Evolutionary conservation across 495 filamentous ascomycete species (phyloP), one percentile per base, ranked within the genome.

Genomic region (Neurospora discreta): DNA sequence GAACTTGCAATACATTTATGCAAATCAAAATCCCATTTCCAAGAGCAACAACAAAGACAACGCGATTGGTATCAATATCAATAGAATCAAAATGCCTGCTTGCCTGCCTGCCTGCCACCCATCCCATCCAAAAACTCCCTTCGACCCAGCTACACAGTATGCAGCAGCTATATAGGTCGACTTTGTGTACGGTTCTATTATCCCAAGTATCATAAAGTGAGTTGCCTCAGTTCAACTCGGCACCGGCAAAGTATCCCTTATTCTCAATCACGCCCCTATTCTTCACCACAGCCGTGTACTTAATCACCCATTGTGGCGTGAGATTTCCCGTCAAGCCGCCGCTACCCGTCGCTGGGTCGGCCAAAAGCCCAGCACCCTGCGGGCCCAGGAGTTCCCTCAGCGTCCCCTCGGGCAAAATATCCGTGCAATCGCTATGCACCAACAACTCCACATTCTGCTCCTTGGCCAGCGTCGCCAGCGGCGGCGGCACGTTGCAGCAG

Each of bases 251-350:
- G 81, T 97, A 98, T 16, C 95, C 95, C 84, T 98, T 98, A 78
- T 95, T 97, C 86, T 99, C 95, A 69, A 99, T 93, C 5, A 98
- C 95, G 0, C 95, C 96, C n/a, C 95, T 85, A 79, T 98, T 90
- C 79, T 91, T 92, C 39, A 98, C 93, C n/a, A 98, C 93, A 6
- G 96, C 96, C 26, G 96, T 98, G 80, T 99, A 99, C 79, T 98
- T 98, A 71, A 94, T 90, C 39, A 98, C 95, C 95, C 95, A 99
- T 74, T 93, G 89, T 16, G 95, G 94, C 74, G 87, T 85, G 65
- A 99, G 84, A 69, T 97, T 89, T 15, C 93, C 92, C 74, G 87
- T 87, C 70, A 95, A 82, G 3, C 87, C 88, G 71, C 81, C 71
- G 41, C 74, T 80, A 1, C 74, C 71, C 5, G 79, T 82, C 9